Evolutionary conservation across 148 eudicot genomes (phyloP).

Genomic region (Beta vulgaris): DNA sequence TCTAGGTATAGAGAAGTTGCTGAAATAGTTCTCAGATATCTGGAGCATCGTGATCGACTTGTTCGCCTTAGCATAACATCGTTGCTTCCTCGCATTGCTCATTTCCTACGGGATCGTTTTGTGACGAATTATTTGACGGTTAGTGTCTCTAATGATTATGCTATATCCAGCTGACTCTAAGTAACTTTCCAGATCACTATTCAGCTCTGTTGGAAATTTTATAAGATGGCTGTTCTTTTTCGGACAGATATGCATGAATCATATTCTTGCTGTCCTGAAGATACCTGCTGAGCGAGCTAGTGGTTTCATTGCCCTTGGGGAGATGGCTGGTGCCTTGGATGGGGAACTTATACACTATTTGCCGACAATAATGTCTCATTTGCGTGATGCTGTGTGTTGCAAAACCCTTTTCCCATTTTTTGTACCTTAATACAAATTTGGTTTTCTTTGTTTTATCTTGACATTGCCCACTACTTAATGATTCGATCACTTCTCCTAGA

Average conservation of each 20-base stretch:
- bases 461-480: not conserved
- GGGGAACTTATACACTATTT: constrained; percentile 84
- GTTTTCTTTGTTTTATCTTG: not conserved
- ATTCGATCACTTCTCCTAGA: constrained; percentile 41
- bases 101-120: constrained; percentile 95
- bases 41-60: constrained; percentile 93
- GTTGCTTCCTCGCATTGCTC: constrained; percentile 94
- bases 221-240: not conserved
- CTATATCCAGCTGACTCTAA: constrained; percentile 1
- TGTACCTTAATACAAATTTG: not conserved
- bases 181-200: not conserved
- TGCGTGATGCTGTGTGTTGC: constrained; percentile 86
- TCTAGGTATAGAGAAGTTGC: constrained; percentile 98
- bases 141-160: constrained; percentile 23
- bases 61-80: constrained; percentile 99
- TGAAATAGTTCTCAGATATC: constrained; percentile 89
- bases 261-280: constrained; percentile 88
- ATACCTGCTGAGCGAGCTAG: constrained; percentile 93
- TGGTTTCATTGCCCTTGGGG: constrained; percentile 96
- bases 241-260: constrained; percentile 91
- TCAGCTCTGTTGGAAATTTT: not conserved
- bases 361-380: constrained; percentile 96
- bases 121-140: constrained; percentile 90
- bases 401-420: not conserved
- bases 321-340: constrained; percentile 99